Evolutionary conservation across 2,329 filamentous ascomycete species (phyloP), one percentile per base, ranked within the genome.

Genomic region (Colletotrichum orchidophilum): DNA sequence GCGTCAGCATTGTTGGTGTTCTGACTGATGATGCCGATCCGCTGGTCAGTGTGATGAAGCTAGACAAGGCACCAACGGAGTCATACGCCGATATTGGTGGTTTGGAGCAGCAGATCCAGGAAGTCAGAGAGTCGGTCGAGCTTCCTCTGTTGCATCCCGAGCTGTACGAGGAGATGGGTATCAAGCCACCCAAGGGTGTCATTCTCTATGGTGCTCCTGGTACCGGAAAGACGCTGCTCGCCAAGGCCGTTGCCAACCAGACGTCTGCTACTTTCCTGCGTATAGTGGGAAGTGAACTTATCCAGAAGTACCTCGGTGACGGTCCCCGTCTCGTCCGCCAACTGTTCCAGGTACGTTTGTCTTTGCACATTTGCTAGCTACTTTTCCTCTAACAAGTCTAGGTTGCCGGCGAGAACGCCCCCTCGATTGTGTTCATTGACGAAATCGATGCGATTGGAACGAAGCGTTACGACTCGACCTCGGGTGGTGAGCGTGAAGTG

Each of bases 91-190:
- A 99, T 83, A 99, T 99, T 84, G 96, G 96, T 86, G 96, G 96
- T 81, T 83, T 99, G 76, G 96, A 99, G 82, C 85, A 89, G 70
- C 96, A 99, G 82, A 99, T 99, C 72, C 96, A 99, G 80, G 96
- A 99, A 84, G 96, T 99, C 55, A 90, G 96, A 76, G 96, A 99
- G 85, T 97, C 96, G 1, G 96, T 99, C 69, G 96, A 99, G 85
- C 84, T 99, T 77, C 96, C 96, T 5, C 87, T 99, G 74, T 87
- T 99, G 71, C 96, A 99, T 81, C 96, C 96, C 0, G 96, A 99
- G 83, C 86, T 99, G 63, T 99, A 99, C 83, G 96, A 99, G 83
- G 96, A 99, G 86, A 99, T 99, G 96, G 96, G 96, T 79, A 98
- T 99, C 88, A 99, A 99, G 84, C 96, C 96, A 5, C 96, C 96